phyloP scores from a whole-genome alignment of 805 yeast species.

The Metschnikowia reukaufii region DNA sequence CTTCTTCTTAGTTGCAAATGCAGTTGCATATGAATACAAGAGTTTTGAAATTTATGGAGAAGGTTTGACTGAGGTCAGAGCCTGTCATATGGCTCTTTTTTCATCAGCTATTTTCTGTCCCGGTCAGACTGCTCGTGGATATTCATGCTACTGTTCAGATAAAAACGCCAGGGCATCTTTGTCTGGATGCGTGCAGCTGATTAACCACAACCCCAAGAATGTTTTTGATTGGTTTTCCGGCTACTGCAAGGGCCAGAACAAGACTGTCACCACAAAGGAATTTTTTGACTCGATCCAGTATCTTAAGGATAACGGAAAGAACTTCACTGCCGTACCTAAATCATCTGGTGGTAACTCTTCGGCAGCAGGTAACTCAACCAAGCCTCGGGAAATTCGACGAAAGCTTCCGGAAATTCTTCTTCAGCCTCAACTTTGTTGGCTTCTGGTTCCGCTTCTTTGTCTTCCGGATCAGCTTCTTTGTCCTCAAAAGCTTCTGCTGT shows the following conservation, averaged over 20 bases:
- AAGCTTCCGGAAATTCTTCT: background rate
- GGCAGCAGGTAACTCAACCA: background rate
- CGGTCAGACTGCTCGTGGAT: background rate
- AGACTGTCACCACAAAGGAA: background rate
- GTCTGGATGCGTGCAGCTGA: constrained; percentile 4
- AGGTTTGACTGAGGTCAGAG: constrained; percentile 1
- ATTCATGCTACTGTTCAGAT: constrained; percentile 6
- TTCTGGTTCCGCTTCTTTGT: background rate
- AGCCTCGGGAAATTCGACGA: background rate
- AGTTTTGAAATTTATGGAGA: constrained; percentile 4
- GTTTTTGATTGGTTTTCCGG: background rate
- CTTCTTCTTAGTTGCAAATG: background rate
- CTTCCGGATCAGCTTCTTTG: background rate
- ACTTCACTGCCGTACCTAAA: constrained; percentile 5
- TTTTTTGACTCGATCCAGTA: constrained; percentile 1
- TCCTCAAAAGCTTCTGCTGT: background rate
- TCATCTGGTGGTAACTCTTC: background rate
- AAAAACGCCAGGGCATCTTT: constrained; percentile 11
- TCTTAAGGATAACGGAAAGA: constrained; percentile 5
- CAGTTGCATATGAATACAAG: constrained; percentile 3
- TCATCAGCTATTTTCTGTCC: constrained; percentile 5
- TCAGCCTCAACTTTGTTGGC: background rate
- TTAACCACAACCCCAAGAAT: background rate
- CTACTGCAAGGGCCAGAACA: constrained; percentile 2
- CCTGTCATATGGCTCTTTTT: constrained; percentile 6